A percentile compares a stretch with the other conserved stretches of the same genome.
Evolutionary conservation across 139 green algal genomes (phyloP).

Genomic region (Diplosphaera chodatii): DNA sequence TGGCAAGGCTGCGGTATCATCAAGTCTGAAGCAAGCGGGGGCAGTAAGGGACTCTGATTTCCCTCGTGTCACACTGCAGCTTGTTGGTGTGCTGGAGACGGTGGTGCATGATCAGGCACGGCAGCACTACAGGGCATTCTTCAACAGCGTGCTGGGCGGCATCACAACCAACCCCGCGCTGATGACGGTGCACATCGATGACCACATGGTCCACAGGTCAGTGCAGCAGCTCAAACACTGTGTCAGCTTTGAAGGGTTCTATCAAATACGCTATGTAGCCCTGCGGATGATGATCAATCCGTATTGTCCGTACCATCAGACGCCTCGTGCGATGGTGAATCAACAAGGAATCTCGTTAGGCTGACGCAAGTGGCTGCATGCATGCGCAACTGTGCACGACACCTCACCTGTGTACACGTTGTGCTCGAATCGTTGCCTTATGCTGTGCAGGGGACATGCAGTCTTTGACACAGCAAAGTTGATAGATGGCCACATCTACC

Average conservation of each 20-base stretch:
- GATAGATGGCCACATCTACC: slow-evolving; percentile 65
- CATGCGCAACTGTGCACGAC: no score
- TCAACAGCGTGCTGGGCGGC: slow-evolving; percentile 66
- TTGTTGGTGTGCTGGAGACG: not conserved
- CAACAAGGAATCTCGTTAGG: slow-evolving; percentile 1
- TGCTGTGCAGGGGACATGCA: slow-evolving; percentile 52
- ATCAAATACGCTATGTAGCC: no score
- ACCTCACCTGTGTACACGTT: no score
- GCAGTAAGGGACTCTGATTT: no score
- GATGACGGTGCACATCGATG: slow-evolving; percentile 77
- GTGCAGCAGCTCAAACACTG: no score
- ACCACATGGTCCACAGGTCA: slow-evolving; percentile 74
- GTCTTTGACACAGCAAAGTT: slow-evolving; percentile 75
- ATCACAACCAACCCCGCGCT: slow-evolving; percentile 71
- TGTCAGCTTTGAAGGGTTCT: no score
- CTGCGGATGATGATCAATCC: not conserved
- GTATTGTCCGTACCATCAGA: slow-evolving; percentile 2
- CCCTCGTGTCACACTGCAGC: not conserved
- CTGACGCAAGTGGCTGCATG: not conserved
- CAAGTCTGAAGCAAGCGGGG: no score
- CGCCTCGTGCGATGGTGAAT: not conserved
- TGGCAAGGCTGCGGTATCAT: no score
- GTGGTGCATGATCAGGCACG: not conserved
- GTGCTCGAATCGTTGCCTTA: no score
- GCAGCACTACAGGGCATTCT: slow-evolving; percentile 60